Base-by-base conservation (phyloP, 345 rosid genomes). In the Noccaea caerulescens region DNA sequence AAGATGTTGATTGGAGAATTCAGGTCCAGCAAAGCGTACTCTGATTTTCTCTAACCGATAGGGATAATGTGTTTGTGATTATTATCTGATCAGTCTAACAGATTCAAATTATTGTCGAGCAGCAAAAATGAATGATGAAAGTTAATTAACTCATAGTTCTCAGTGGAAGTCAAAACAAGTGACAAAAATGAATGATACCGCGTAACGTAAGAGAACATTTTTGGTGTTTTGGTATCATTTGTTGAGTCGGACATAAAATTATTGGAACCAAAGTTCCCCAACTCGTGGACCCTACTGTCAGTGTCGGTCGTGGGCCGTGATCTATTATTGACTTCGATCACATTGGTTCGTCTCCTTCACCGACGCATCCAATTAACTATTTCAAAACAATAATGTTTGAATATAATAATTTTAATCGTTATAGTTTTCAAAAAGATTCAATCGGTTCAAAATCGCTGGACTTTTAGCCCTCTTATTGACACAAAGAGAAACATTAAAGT, bases 291-390 rank as follows among this genome's bases (percentile, higher is more conserved):
- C 78, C 78, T 23, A 60, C 41, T 10, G 55, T 14, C 63, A n/a
- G 69, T 61, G 73, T 68, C 73, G 73, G 73, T 53, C 63, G 55
- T 38, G 49, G 55, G 47, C 56, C 49, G 60, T 66, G 61, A 59
- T 49, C 13, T 25, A 27, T 27, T 72, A 46, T 72, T 42, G 63
- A 62, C 69, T 62, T 52, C 30, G 8, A 25, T 71, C 60, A 51
- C 54, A 34, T 37, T 52, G 50, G 46, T 43, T 66, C 72, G 36
- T 41, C 41, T 63, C 20, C 43, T 30, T 18, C 33, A 67, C 68
- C 73, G 68, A 52, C 78, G 60, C 78, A 67, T 66, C 62, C 14
- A 30, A 16, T 39, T 54, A 52, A 11, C 8, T 38, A 32, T 58
- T 13, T 33, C 13, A 33, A 27, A 27, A 3, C 3, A 3, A 4